These are phyloP conservation scores for Penicillium antarcticum DNA, from an alignment of 495 filamentous ascomycete genomes.

Conservation along the genomic window DNA sequence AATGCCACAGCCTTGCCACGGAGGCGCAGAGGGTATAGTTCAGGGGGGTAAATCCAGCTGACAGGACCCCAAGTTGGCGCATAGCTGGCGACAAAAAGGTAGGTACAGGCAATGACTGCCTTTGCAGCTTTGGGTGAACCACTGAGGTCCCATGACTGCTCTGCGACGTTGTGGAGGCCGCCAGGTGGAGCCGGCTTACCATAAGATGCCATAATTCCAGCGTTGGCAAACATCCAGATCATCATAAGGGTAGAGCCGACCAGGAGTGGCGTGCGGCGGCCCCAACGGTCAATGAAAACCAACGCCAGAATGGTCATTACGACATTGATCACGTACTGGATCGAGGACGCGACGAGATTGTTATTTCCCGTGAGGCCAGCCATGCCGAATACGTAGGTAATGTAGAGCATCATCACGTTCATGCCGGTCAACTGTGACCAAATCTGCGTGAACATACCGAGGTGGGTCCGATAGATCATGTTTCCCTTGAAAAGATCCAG, in stretches of 20 bases:
- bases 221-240: conserved; percentile 66
- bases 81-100: conserved; percentile 63
- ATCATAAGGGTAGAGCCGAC: conserved; percentile 65
- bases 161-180: conserved; percentile 33
- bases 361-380: conserved; percentile 55
- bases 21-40: conserved; percentile 63
- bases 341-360: conserved; percentile 63
- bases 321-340: conserved; percentile 68
- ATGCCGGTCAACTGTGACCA: conserved; percentile 83
- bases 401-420: conserved; percentile 80
- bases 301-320: conserved; percentile 52
- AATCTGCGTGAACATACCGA: conserved; percentile 77
- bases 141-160: conserved; percentile 39
- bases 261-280: conserved; percentile 61
- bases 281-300: conserved; percentile 61
- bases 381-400: conserved; percentile 69
- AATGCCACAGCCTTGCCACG: conserved; percentile 70
- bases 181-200: conserved; percentile 49
- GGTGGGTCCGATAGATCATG: conserved; percentile 73
- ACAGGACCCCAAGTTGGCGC: conserved; percentile 60
- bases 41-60: conserved; percentile 65
- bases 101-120: conserved; percentile 61
- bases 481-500: conserved; percentile 64
- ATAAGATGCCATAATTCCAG: conserved; percentile 58
- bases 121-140: conserved; percentile 38